Evolutionary conservation across 73 alveolate genomes (phyloP), one percentile per base, ranked within the genome.

Genomic region (Tetrahymena thermophila): DNA sequence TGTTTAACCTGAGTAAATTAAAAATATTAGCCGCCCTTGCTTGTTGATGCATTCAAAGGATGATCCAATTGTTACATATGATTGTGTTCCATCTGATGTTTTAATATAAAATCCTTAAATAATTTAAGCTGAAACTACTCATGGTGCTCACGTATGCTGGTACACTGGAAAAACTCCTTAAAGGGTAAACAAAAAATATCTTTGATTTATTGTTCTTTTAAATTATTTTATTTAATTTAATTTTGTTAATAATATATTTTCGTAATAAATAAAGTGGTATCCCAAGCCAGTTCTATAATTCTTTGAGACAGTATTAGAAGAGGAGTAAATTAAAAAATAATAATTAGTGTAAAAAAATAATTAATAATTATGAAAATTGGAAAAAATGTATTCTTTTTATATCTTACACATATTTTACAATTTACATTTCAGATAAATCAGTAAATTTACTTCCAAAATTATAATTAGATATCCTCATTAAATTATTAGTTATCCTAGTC

Each of bases 111-210:
- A 95, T 43, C 95, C 95, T 25, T 40, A 85, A 37, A 95, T 95
- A 1, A 95, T 89, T 10, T 83, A 85, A 84, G 95, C 85, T 13
- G 56, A 56, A n/a, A 95, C 97, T 34, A 85, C 93, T 50, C 93
- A 40, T 34, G 97, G 97, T 23, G 95, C 97, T 43, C 97, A 95
- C 35, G 95, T 95, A n/a, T 94, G 94, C 57, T 95, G 97, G 97
- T 95, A 84, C 17, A 85, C 97, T 1, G 97, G 97, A 25, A 84
- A 85, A 25, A 95, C 93, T 28, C 97, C 97, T 31, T 15, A 55
- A 95, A 95, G 97, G 89, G 96, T 94, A 94, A n/a, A 17, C 15
- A 56, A 71, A 15, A 55, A 31, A 55, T 56, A n/a, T 71, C 3
- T n/a, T 71, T 71, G 35, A 28, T 28, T 13, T 23, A 25, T 7